Evolutionary conservation across 2,329 filamentous ascomycete genomes (phyloP).

Genomic region (Myriosclerotinia curreyana): DNA sequence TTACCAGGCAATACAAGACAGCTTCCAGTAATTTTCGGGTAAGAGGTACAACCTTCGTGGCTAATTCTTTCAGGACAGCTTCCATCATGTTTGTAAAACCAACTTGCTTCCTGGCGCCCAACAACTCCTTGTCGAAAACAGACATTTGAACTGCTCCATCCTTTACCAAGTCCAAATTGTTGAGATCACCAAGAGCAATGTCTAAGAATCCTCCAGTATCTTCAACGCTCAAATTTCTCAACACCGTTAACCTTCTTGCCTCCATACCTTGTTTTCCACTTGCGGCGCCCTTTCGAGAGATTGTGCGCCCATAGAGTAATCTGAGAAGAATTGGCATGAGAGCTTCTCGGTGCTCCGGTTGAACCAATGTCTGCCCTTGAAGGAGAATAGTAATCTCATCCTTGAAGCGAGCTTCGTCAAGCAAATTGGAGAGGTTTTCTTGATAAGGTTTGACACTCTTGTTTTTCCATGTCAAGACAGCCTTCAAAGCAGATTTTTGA

Average conservation of each 20-base stretch:
- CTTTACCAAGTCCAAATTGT: constrained; percentile 56
- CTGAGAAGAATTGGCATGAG: constrained; percentile 85
- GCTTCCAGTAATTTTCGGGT: constrained; percentile 68
- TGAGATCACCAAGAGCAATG: constrained; percentile 73
- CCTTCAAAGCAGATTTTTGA: constrained; percentile 80
- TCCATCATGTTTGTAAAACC: constrained; percentile 91
- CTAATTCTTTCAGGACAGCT: constrained; percentile 80
- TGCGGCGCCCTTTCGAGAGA: constrained; percentile 73
- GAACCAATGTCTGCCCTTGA: constrained; percentile 69
- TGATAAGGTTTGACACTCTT: constrained; percentile 72
- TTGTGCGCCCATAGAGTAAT: constrained; percentile 83
- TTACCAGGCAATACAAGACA: constrained; percentile 76
- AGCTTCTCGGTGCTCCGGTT: constrained; percentile 65
- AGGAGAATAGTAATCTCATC: constrained; percentile 92
- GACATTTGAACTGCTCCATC: constrained; percentile 38
- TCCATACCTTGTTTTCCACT: constrained; percentile 80
- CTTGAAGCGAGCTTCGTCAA: constrained; percentile 88
- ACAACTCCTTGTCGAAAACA: constrained; percentile 55
- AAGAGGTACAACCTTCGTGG: constrained; percentile 67
- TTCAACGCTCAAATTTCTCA: constrained; percentile 71
- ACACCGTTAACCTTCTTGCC: constrained; percentile 73
- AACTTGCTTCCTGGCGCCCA: constrained; percentile 74
- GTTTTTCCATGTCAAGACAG: constrained; percentile 85
- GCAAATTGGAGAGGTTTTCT: constrained; percentile 78
- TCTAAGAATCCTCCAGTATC: constrained; percentile 80